Conservation (phyloP, 768 basidiomycete species). For the Podaxis sp. region DNA sequence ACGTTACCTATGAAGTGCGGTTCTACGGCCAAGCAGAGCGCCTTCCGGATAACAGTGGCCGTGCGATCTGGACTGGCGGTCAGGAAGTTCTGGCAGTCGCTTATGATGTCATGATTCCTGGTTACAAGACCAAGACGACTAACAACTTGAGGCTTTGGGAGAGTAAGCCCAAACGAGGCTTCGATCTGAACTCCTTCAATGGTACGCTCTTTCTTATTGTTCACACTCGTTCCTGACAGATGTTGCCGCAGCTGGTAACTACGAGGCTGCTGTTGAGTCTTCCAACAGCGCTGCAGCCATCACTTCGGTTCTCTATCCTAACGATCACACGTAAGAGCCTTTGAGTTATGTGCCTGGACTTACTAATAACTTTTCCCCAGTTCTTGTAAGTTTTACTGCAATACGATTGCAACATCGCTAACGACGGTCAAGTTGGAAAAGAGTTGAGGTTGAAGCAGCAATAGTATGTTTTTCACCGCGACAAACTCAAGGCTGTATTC, state of each 20-base stretch:
- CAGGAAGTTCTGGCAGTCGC: constrained; percentile 93
- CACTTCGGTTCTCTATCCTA: constrained; percentile 93
- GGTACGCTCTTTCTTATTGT: constrained; percentile 36
- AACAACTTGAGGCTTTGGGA: constrained; percentile 90
- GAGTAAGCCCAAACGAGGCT: constrained; percentile 82
- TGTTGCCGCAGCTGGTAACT: constrained; percentile 70
- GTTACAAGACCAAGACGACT: constrained; percentile 77
- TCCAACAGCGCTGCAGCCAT: constrained; percentile 91
- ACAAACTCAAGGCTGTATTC: background rate
- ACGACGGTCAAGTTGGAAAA: constrained; percentile 58
- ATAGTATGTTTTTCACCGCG: constrained; percentile 42
- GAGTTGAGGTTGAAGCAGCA: constrained; percentile 93
- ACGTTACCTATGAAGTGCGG: constrained; percentile 80
- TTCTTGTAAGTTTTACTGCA: constrained; percentile 34
- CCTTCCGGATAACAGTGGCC: constrained; percentile 50
- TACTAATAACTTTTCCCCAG: constrained; percentile 17
- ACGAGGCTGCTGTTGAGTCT: constrained; percentile 83
- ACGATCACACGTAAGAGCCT: constrained; percentile 70
- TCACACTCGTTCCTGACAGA: background rate
- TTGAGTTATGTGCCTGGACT: background rate
- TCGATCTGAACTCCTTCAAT: constrained; percentile 95
- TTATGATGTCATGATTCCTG: constrained; percentile 93
- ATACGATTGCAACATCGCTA: background rate
- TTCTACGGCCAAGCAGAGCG: constrained; percentile 86
- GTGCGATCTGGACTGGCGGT: constrained; percentile 79